Evolutionary conservation across 495 filamentous ascomycete species (phyloP), one percentile per base, ranked within the genome.

Genomic region (Hyaloscypha variabilis): DNA sequence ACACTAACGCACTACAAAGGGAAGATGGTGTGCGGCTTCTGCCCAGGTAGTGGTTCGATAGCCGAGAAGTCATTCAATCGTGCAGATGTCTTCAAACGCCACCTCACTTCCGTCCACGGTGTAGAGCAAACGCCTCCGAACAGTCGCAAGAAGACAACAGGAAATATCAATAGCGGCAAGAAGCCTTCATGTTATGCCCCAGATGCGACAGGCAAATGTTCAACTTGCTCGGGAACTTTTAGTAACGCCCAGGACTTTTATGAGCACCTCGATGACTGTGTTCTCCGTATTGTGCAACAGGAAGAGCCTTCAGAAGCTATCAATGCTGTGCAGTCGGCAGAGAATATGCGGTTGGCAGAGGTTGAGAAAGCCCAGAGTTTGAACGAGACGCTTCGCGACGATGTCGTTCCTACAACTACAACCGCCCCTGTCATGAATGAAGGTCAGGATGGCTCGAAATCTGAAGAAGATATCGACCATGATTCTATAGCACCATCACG

Each of bases 21-120:
- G 3, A 98, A 92, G 5, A 98, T 99, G 96, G 92, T 98, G 19
- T 99, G 95, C 75, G 93, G 94, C 11, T 98, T 99, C 77, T 99
- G 95, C 66, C 92, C 95, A 3, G 93, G 94, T 3, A 90, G 90
- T 24, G 96, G 96, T 8, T 96, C 93, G 0, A 84, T 92, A 0
- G 91, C 91, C 1, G 95, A 98, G 76, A 99, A 99, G 83, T 96
- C 92, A 63, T 99, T 99, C 81, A 99, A 98, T 79, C 87, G 95
- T 21, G 94, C 96, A 30, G 95, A 99, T 72, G 95, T 99, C 56
- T 99, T 99, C 83, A 99, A 98, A 81, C 87, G 95, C 24, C 95
- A 99, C 75, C 79, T 99, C 65, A 97, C 93, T 29, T 90, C 91
- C 1, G 92, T 97, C 1, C 95, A 99, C 72, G 88, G 88, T 24